These are phyloP conservation scores for Cryptococcus sp. DNA, from an alignment of 1,284 basidiomycete genomes.

Conservation along the genomic window DNA sequence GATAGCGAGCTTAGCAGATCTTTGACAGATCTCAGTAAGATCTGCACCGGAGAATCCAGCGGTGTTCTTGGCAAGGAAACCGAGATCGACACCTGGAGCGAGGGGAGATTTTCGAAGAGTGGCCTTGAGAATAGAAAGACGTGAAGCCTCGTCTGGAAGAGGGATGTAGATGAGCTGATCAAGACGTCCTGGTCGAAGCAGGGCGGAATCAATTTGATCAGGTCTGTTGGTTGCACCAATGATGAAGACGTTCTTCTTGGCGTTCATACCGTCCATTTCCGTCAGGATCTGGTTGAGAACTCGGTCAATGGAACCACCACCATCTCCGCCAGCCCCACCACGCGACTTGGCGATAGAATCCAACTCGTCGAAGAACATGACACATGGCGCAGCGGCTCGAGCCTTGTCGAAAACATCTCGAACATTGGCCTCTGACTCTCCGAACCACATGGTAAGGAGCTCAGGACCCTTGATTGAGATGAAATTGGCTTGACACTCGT, in stretches of 20 bases:
- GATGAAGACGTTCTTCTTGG: conserved; percentile 99
- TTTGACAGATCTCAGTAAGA: conserved; percentile 97
- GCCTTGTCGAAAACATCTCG: conserved; percentile 99
- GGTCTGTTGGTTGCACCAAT: conserved; percentile 98
- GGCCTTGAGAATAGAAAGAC: conserved; percentile 86
- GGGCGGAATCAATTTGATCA: conserved; percentile 96
- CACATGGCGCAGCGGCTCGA: conserved; percentile 95
- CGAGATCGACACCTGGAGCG: conserved; percentile 76
- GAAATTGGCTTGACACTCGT: conserved; percentile 94
- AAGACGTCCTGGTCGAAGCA: conserved; percentile 96
- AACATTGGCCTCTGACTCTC: conserved; percentile 99
- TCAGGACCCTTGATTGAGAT: conserved; percentile 74
- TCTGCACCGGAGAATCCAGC: conserved; percentile 99
- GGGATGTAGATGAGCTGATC: conserved; percentile 91
- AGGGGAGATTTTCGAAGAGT: conserved; percentile 90
- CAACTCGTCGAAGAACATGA: conserved; percentile 99
- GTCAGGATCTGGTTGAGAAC: conserved; percentile 96
- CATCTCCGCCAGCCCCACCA: conserved; percentile 76
- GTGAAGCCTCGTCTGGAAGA: conserved; percentile 86
- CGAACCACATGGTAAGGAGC: conserved; percentile 99
- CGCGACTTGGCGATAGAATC: conserved; percentile 98
- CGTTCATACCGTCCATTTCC: conserved; percentile 99
- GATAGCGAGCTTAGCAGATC: conserved; percentile 84
- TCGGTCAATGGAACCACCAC: conserved; percentile 92
- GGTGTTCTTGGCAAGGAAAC: conserved; percentile 85